These are phyloP conservation scores for Senecio squalidus DNA, from an alignment of 140 eudicot species.

Conservation along the genomic window DNA sequence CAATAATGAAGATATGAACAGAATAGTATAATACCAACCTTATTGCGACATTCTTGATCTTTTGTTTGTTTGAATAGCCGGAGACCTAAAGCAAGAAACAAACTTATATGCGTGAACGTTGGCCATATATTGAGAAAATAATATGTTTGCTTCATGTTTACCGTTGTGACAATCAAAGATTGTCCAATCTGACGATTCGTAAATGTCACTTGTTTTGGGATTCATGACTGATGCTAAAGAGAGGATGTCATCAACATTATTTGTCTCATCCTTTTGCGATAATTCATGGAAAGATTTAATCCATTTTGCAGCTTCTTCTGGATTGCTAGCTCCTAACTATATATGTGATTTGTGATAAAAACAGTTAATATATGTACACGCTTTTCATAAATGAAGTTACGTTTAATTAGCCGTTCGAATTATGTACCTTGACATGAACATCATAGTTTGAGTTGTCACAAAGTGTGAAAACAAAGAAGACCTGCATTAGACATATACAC, in stretches of 20 bases:
- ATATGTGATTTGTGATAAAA: background rate
- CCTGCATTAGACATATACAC: conserved; percentile 38
- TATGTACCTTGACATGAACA: conserved; percentile 49
- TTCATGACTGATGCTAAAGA: conserved; percentile 45
- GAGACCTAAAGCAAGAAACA: conserved; percentile 38
- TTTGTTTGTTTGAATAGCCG: conserved; percentile 52
- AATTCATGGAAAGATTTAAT: conserved; percentile 43
- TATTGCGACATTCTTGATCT: conserved; percentile 27
- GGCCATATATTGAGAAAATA: conserved; percentile 1
- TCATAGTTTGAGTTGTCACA: conserved; percentile 50
- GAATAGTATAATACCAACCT: conserved; percentile 27
- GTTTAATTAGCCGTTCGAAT: background rate
- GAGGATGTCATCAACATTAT: conserved; percentile 37
- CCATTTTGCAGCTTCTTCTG: conserved; percentile 70
- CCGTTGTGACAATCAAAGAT: conserved; percentile 71
- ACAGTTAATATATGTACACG: background rate
- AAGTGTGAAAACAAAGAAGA: conserved; percentile 61
- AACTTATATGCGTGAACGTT: conserved; percentile 9
- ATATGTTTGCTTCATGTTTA: conserved; percentile 13
- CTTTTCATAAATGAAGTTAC: background rate
- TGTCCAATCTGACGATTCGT: conserved; percentile 69
- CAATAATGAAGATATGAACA: background rate
- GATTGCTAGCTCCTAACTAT: conserved; percentile 71
- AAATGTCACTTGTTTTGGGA: conserved; percentile 43
- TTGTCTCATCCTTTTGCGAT: conserved; percentile 34